phyloP scores from a whole-genome alignment of 2,329 filamentous ascomycete species.

The Fusarium redolens region DNA sequence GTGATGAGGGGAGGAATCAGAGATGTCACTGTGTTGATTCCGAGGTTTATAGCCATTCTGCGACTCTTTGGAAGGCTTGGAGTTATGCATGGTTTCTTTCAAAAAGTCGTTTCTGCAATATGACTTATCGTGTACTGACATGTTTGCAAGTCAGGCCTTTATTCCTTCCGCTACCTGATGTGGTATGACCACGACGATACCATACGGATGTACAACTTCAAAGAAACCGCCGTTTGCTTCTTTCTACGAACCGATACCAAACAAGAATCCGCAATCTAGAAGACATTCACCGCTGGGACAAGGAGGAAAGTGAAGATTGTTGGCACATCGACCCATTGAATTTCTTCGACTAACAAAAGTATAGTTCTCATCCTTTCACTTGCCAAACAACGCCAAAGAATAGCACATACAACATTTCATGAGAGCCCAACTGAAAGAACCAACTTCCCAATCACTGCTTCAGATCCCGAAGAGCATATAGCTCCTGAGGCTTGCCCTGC shows the following conservation, averaged over 20 bases:
- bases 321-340: background rate
- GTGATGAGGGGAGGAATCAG: background rate
- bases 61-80: background rate
- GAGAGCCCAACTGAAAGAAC: background rate
- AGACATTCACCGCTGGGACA: background rate
- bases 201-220: background rate
- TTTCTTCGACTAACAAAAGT: constrained; percentile 3
- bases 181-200: background rate
- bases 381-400: constrained; percentile 5
- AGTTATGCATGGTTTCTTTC: background rate
- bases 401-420: background rate
- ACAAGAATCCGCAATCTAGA: no score
- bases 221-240: background rate
- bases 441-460: constrained; percentile 8
- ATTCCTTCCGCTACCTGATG: background rate
- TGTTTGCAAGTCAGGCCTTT: background rate
- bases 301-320: background rate
- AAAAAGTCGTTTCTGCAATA: background rate
- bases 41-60: background rate
- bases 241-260: background rate
- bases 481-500: constrained; percentile 62
- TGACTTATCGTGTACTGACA: background rate
- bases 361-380: background rate
- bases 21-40: background rate
- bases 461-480: constrained; percentile 59